Conservation (phyloP, 169 alveolate species). For the Eimeria falciformis region DNA sequence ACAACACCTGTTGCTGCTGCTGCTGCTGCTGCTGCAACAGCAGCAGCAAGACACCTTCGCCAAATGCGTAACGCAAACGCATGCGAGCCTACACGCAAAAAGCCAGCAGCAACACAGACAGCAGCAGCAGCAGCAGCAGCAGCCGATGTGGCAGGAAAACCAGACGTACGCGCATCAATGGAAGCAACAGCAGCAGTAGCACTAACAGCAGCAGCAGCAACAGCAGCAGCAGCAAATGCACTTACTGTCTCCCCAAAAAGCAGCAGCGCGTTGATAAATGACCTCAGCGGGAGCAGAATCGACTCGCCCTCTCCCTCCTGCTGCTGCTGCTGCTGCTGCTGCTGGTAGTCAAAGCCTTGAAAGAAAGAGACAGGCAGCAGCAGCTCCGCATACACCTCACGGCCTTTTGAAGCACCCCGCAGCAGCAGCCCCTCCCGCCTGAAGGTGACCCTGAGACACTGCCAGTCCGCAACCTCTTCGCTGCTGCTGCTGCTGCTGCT, state of each 20-base stretch:
- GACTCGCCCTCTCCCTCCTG: constrained; percentile 22
- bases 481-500: constrained; percentile 24
- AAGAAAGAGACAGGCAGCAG: constrained; percentile 21
- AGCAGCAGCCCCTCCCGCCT: constrained; percentile 24
- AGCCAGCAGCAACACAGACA: background rate
- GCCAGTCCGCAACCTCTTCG: constrained; percentile 29
- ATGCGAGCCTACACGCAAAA: background rate
- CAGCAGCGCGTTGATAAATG: constrained; percentile 19
- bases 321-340: constrained; percentile 30
- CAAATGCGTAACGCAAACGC: constrained; percentile 17
- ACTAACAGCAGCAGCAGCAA: background rate
- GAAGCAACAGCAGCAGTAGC: too few relatives aligned
- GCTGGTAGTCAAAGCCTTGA: constrained; percentile 12
- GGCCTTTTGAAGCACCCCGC: constrained; percentile 31
- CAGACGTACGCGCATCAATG: too few relatives aligned
- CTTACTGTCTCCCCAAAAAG: constrained; percentile 16
- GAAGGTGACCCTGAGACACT: constrained; percentile 17
- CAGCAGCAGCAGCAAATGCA: background rate
- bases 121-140: background rate
- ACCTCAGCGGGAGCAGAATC: background rate
- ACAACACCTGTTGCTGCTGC: constrained; percentile 16
- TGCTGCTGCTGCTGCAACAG: constrained; percentile 26
- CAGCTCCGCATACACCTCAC: constrained; percentile 24
- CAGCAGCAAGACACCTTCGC: constrained; percentile 7
- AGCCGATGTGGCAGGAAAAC: background rate